Evolutionary conservation across 129 eudicot genomes (phyloP).

Genomic region (Apium graveolens): DNA sequence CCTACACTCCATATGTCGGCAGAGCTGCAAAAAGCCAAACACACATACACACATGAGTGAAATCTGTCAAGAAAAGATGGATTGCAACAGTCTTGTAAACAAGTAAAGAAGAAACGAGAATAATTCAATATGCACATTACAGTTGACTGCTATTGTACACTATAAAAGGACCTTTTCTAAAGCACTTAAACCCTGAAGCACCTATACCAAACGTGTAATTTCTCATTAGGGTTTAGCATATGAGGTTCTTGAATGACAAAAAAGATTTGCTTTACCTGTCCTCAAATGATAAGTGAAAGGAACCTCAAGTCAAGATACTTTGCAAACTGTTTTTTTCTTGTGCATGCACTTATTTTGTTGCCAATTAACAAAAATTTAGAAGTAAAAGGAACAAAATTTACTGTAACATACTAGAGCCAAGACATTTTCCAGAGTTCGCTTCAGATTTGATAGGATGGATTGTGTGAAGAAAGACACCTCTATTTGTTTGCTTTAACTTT

Average conservation of each 20-base stretch:
- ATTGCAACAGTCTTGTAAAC: neutral
- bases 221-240: neutral
- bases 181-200: neutral
- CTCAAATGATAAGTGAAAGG: neutral
- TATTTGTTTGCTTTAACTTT: neutral
- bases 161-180: neutral
- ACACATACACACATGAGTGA: conserved; percentile 2
- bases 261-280: neutral
- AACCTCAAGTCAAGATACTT: neutral
- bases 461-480: neutral
- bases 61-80: neutral
- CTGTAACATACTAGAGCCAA: neutral
- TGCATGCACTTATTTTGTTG: neutral
- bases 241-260: neutral
- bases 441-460: neutral
- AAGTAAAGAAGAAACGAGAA: neutral
- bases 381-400: neutral
- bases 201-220: neutral
- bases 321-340: neutral
- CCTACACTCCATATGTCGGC: conserved; percentile 99
- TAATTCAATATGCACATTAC: neutral
- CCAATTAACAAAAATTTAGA: neutral
- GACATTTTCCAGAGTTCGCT: neutral
- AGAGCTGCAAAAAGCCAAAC: conserved; percentile 58
- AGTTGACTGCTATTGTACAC: neutral